Evolutionary conservation across 352 stramenopile species (phyloP).

Genomic region (Globisporangium polare): DNA sequence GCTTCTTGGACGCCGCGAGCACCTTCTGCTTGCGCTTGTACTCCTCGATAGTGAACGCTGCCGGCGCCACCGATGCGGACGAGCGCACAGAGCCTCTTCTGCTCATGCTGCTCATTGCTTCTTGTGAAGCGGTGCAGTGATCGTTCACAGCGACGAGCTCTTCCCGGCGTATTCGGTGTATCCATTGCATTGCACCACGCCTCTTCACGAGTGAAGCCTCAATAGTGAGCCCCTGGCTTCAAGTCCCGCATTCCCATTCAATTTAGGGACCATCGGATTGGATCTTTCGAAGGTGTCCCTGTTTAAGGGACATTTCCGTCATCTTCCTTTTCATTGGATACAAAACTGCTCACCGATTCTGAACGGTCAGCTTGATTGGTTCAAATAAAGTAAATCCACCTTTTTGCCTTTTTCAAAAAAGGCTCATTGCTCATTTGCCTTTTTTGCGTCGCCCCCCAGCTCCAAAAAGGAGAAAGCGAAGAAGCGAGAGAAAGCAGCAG

Average conservation of each 20-base stretch:
- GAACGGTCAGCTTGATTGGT: slow-evolving; percentile 12
- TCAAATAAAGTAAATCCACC: slow-evolving; percentile 3
- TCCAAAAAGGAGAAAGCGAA: slow-evolving; percentile 10
- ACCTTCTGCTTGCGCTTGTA: slow-evolving; percentile 61
- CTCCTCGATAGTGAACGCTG: slow-evolving; percentile 50
- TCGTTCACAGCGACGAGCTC: background rate
- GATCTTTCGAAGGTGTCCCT: slow-evolving; percentile 15
- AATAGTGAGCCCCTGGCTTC: background rate
- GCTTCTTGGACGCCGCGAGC: slow-evolving; percentile 23
- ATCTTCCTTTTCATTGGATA: slow-evolving; percentile 11
- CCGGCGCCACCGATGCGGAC: background rate
- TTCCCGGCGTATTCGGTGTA: background rate
- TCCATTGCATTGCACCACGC: background rate
- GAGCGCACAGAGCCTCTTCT: background rate
- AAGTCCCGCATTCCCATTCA: slow-evolving; percentile 5
- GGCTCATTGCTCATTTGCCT: background rate
- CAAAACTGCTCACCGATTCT: slow-evolving; percentile 7
- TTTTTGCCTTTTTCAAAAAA: background rate
- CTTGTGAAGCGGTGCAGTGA: background rate
- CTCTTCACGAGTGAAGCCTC: background rate
- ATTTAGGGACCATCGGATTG: slow-evolving; percentile 8
- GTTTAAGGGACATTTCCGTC: background rate
- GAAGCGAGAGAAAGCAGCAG: slow-evolving; percentile 25
- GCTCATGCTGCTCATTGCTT: background rate
- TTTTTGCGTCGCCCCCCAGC: slow-evolving; percentile 13